These are phyloP conservation scores for Diplodia sapinea DNA, from an alignment of 2,329 filamentous ascomycete species.

Conservation along the genomic window DNA sequence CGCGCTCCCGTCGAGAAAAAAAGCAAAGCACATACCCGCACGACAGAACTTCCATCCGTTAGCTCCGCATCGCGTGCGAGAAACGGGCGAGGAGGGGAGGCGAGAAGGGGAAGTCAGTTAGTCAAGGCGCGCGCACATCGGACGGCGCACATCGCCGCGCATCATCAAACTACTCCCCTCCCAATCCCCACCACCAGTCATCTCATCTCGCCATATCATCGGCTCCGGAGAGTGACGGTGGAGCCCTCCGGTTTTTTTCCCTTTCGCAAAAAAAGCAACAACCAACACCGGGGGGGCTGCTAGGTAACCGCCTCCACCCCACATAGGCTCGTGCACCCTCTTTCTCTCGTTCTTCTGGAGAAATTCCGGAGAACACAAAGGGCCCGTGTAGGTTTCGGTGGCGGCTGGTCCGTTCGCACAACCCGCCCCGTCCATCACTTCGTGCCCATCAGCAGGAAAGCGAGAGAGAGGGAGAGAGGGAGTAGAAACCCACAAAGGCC, in stretches of 20 bases:
- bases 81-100: neutral
- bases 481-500: neutral
- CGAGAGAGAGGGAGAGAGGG: neutral
- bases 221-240: neutral
- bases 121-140: neutral
- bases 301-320: conserved; percentile 1
- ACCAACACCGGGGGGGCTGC: neutral
- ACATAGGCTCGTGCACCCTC: conserved; percentile 6
- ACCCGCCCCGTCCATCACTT: neutral
- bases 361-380: conserved; percentile 15
- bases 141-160: too few species aligned
- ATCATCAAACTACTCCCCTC: too few species aligned
- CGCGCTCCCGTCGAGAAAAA: neutral
- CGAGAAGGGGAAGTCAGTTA: neutral
- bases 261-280: neutral
- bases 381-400: neutral
- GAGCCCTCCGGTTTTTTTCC: neutral
- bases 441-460: neutral
- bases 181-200: neutral
- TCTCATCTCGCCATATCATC: neutral
- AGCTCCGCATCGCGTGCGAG: neutral
- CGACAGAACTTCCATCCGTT: neutral
- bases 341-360: conserved; percentile 3
- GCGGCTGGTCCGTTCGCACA: neutral
- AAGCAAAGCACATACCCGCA: neutral